Base-by-base conservation (phyloP, 75 land plant species). In the Sequoiadendron giganteum region DNA sequence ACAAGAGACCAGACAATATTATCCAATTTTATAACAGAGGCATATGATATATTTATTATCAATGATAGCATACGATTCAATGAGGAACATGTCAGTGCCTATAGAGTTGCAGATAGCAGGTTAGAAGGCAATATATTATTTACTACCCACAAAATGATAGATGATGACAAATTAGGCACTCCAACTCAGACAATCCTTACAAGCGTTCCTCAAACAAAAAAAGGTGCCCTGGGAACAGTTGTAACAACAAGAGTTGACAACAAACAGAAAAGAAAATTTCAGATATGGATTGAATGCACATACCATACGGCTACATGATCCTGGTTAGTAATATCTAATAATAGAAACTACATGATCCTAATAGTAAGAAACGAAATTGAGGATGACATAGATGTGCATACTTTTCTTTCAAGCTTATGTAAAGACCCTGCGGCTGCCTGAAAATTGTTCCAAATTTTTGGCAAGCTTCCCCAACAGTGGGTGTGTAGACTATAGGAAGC, bases 401-500 rank as follows among this genome's bases (percentile, higher is more conserved):
- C 83, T 25, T 81, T 45, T 92, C 92, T 86, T 91, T 92, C 39
- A 92, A 84, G 70, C 88, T 91, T 90, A 92, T 92, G 86, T 92
- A 92, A 43, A 92, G 90, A 65, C 93, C 93, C 61, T 77, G 88
- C 19, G 93, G 92, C 68, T 88, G 88, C 43, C 93, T 85, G 68
- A 92, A 92, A 72, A 92, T 91, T 45, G 88, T 80, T 61, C 92
- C 93, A 79, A 91, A 91, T 83, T 92, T 92, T 42, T 92, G 93
- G 88, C 93, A 92, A 43, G 92, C 93, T 73, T 92, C 93, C 2
- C 93, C 93, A 39, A 89, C 92, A 49, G 87, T 88, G 15, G 92
- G 92, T 42, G 92, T 92, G 84, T 92, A 92, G 38, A 92, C 93
- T 79, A 92, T 91, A 45, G 92, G 93, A 78, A 92, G 90, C 90